A percentile compares a stretch with the other conserved stretches of the same genome.
Conservation (phyloP, 169 alveolate species). For the Plasmodium cynomolgi region DNA sequence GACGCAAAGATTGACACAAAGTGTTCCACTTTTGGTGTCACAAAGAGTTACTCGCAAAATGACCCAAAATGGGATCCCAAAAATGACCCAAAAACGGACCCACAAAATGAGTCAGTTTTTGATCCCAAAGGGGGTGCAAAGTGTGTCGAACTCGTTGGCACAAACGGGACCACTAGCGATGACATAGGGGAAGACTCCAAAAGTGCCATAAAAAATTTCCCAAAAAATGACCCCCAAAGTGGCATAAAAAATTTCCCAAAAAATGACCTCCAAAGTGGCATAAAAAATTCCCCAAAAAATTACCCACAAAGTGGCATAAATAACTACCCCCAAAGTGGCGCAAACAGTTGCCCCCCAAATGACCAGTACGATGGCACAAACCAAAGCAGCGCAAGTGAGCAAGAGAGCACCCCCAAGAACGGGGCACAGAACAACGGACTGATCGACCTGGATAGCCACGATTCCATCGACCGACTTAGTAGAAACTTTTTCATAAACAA, state of each 20-base stretch:
- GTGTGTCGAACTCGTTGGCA: not conserved
- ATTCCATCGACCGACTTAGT: conserved; percentile 46
- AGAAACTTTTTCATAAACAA: conserved; percentile 70
- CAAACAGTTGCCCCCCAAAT: not conserved
- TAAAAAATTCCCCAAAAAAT: not conserved
- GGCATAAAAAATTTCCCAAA: not conserved
- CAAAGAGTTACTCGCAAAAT: not conserved
- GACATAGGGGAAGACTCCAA: not conserved
- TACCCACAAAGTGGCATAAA: too few species aligned
- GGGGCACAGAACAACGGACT: not conserved
- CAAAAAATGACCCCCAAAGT: not conserved
- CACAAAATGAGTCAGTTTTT: not conserved
- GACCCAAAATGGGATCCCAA: too few species aligned
- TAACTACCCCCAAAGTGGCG: not conserved
- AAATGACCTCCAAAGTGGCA: not conserved
- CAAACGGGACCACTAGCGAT: not conserved
- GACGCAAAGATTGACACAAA: not conserved
- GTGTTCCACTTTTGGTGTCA: not conserved
- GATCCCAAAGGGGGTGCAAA: not conserved
- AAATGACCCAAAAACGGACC: not conserved
- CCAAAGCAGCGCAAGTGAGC: not conserved
- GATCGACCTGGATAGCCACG: conserved; percentile 25
- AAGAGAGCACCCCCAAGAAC: not conserved
- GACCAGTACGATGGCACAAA: not conserved
- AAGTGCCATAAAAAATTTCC: not conserved